phyloP scores from a whole-genome alignment of 441 rosid genomes.

The Pelargonium myrrhifolium region DNA sequence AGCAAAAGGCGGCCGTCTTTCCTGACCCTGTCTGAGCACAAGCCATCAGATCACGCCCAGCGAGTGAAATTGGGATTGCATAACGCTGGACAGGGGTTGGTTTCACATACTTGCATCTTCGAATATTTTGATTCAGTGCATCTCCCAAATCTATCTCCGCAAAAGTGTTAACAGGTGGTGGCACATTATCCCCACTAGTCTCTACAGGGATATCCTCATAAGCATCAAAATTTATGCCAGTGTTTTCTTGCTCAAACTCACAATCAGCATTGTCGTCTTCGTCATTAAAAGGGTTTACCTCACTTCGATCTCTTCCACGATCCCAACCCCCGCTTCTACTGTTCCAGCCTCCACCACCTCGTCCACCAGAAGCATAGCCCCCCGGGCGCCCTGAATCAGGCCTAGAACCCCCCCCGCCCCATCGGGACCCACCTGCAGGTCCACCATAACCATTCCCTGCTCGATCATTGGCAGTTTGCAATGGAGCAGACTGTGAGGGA shows the following conservation, averaged over 20 bases:
- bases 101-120: constrained; percentile 54
- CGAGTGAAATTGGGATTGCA: constrained; percentile 46
- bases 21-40: constrained; percentile 69
- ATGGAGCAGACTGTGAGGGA: constrained; percentile 3
- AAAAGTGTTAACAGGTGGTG: constrained; percentile 47
- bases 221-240: constrained; percentile 51
- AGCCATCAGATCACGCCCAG: constrained; percentile 53
- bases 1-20: constrained; percentile 67
- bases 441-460: constrained; percentile 17
- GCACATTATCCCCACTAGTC: constrained; percentile 54
- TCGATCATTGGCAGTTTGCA: constrained; percentile 21
- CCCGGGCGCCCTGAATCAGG: constrained; percentile 31
- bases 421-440: constrained; percentile 32
- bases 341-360: constrained; percentile 36
- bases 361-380: constrained; percentile 17
- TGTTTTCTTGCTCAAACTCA: constrained; percentile 34
- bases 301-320: constrained; percentile 33
- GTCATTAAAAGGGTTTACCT: constrained; percentile 45
- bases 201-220: constrained; percentile 61
- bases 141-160: constrained; percentile 55
- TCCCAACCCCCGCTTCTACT: constrained; percentile 43
- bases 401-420: constrained; percentile 28
- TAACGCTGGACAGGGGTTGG: constrained; percentile 59
- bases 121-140: constrained; percentile 41
- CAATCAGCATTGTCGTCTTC: constrained; percentile 23